These are phyloP conservation scores for Sedum album DNA, from an alignment of 164 flowering plant genomes.

Conservation along the genomic window DNA sequence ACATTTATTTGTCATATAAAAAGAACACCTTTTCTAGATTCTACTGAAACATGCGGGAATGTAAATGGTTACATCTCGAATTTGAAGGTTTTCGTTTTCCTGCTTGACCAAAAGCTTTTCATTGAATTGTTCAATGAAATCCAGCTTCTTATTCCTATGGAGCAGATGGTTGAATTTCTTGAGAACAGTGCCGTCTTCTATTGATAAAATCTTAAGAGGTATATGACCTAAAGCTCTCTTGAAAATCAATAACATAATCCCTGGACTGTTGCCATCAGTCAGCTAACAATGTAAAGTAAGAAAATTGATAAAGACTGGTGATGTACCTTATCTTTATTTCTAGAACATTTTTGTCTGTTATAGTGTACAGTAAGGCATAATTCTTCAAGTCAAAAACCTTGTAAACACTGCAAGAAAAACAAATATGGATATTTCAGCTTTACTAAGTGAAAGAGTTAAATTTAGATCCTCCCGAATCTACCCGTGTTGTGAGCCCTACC, in stretches of 20 bases:
- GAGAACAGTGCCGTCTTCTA: constrained; percentile 89
- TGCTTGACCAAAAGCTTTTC: constrained; percentile 63
- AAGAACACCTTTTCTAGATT: too few species aligned
- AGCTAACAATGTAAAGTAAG: background rate
- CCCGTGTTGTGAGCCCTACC: constrained; percentile 24
- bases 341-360: constrained; percentile 81
- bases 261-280: constrained; percentile 43
- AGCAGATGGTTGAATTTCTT: constrained; percentile 76
- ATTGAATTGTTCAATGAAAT: constrained; percentile 50
- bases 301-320: background rate
- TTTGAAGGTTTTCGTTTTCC: constrained; percentile 66
- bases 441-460: background rate
- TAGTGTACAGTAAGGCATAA: constrained; percentile 84
- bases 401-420: constrained; percentile 43
- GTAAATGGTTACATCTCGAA: constrained; percentile 47
- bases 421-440: background rate
- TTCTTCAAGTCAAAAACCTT: constrained; percentile 93
- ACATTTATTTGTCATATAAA: background rate
- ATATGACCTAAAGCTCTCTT: constrained; percentile 47
- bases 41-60: too few species aligned
- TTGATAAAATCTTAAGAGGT: constrained; percentile 76
- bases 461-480: background rate
- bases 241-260: constrained; percentile 81
- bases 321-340: constrained; percentile 90
- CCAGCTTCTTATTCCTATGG: constrained; percentile 85